Evolutionary conservation across 306 rosid genomes (phyloP).

Genomic region (Corylus avellana): DNA sequence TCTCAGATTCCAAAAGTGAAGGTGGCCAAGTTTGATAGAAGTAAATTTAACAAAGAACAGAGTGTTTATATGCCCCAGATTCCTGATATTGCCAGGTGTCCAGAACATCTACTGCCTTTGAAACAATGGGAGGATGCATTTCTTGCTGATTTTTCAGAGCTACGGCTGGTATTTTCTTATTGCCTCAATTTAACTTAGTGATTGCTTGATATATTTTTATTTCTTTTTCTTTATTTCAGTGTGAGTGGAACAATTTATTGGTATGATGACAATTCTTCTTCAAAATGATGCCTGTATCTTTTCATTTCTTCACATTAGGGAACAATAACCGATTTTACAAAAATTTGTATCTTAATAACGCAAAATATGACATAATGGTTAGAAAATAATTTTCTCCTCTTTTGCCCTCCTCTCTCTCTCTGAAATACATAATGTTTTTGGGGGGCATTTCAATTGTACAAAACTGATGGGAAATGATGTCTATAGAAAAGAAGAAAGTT

Average conservation of each 20-base stretch:
- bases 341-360: not conserved
- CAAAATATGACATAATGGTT: not conserved
- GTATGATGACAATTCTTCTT: not conserved
- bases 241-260: not conserved
- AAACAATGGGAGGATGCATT: constrained; percentile 86
- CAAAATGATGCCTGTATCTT: not conserved
- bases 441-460: too few species aligned
- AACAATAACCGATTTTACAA: not conserved
- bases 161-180: constrained; percentile 57
- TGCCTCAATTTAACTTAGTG: constrained; percentile 9
- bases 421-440: too few species aligned
- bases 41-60: constrained; percentile 62
- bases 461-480: not conserved
- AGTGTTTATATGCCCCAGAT: constrained; percentile 86
- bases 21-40: constrained; percentile 77
- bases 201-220: not conserved
- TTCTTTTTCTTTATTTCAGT: not conserved
- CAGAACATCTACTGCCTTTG: constrained; percentile 69
- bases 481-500: not conserved
- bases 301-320: not conserved
- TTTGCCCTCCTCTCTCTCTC: not conserved
- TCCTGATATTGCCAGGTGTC: constrained; percentile 80
- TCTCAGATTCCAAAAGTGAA: constrained; percentile 74
- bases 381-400: not conserved
- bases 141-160: constrained; percentile 73